phyloP scores from a whole-genome alignment of 2,329 filamentous ascomycete genomes.

The Penicillium sp. region DNA sequence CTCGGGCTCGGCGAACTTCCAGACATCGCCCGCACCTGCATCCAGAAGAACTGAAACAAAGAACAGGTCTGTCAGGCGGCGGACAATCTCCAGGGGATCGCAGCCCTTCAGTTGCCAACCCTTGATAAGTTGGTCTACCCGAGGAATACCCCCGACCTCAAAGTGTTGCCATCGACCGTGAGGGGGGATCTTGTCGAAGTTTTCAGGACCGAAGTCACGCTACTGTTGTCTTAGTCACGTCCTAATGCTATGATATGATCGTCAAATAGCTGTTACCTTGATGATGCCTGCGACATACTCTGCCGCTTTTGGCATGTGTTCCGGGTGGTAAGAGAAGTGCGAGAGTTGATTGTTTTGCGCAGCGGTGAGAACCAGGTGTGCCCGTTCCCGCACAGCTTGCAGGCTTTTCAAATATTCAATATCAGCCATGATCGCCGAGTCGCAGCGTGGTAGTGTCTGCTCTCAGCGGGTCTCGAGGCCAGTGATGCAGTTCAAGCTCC shows the following conservation, averaged over 20 bases:
- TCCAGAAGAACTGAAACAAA: slow-evolving; percentile 60
- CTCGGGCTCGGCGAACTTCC: slow-evolving; percentile 47
- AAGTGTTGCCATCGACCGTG: slow-evolving; percentile 64
- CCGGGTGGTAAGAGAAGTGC: slow-evolving; percentile 45
- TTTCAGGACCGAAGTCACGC: slow-evolving; percentile 53
- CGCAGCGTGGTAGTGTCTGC: too few relatives aligned
- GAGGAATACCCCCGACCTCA: slow-evolving; percentile 54
- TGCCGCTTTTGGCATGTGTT: slow-evolving; percentile 40
- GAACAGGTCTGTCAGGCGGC: slow-evolving; percentile 60
- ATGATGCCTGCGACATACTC: slow-evolving; percentile 48
- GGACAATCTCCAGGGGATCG: slow-evolving; percentile 50
- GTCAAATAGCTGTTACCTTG: slow-evolving; percentile 29
- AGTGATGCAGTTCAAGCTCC: too few relatives aligned
- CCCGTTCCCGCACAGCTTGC: slow-evolving; percentile 29
- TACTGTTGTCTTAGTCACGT: slow-evolving; percentile 19
- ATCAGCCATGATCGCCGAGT: slow-evolving; percentile 19
- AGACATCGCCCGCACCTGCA: slow-evolving; percentile 53
- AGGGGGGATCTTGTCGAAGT: slow-evolving; percentile 50
- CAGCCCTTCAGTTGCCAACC: slow-evolving; percentile 45
- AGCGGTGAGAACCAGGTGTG: slow-evolving; percentile 29
- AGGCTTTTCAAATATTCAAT: slow-evolving; percentile 31
- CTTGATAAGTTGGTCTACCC: slow-evolving; percentile 47
- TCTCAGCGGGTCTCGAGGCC: too few relatives aligned
- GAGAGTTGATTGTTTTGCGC: slow-evolving; percentile 42
- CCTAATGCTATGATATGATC: neutral